Percentiles rank a stretch among this genome's conserved stretches.
Conservation (phyloP, 768 basidiomycete species). For the Grammothele lineata region DNA sequence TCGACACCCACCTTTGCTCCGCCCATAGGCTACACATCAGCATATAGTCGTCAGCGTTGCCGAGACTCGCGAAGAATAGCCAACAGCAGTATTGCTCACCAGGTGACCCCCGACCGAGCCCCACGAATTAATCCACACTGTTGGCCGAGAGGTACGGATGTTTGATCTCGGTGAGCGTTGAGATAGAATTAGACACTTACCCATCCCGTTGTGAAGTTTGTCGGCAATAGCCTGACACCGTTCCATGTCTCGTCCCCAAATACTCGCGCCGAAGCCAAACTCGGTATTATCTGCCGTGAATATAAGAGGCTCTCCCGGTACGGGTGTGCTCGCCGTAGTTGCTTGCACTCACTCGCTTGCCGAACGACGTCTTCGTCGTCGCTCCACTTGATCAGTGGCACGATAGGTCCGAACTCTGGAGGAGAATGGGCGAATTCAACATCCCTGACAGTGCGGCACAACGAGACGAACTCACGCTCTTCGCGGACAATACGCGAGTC, state of each 20-base stretch:
- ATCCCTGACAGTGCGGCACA: too few relatives aligned
- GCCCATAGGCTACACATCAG: background rate
- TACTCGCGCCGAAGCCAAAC: slow-evolving; percentile 3
- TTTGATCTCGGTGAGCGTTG: too few relatives aligned
- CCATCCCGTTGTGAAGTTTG: slow-evolving; percentile 3
- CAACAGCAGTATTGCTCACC: background rate
- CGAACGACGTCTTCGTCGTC: slow-evolving; percentile 7
- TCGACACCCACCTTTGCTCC: slow-evolving; percentile 2
- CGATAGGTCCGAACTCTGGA: slow-evolving; percentile 8
- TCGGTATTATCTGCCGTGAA: slow-evolving; percentile 7
- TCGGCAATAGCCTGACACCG: background rate
- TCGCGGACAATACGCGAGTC: slow-evolving; percentile 8
- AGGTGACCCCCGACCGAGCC: background rate
- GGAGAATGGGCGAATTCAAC: too few relatives aligned
- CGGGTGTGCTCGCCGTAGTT: too few relatives aligned
- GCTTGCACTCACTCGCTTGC: slow-evolving; percentile 4
- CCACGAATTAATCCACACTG: slow-evolving; percentile 12
- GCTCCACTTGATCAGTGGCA: slow-evolving; percentile 7
- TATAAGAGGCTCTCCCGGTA: too few relatives aligned
- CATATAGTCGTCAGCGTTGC: too few relatives aligned
- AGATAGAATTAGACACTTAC: too few relatives aligned
- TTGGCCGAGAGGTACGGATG: too few relatives aligned
- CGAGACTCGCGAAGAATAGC: too few relatives aligned
- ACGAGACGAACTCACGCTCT: slow-evolving; percentile 5
- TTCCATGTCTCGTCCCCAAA: slow-evolving; percentile 3